Conservation (phyloP, 352 stramenopile species). For the Phytophthora litchii region DNA sequence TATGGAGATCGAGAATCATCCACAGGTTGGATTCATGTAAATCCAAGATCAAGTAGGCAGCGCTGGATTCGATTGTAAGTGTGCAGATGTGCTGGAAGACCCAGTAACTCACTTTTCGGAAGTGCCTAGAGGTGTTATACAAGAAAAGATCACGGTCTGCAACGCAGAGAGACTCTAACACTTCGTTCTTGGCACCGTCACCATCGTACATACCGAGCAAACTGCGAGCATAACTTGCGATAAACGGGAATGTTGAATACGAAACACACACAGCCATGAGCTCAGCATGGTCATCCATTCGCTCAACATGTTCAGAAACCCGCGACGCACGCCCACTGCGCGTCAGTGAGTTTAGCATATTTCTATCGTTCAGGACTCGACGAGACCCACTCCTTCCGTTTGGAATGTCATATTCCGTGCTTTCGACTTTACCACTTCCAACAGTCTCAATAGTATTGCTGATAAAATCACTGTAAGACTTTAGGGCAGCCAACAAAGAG, state of each 20-base stretch:
- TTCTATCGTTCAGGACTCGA: conserved; percentile 33
- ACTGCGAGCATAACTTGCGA: conserved; percentile 82
- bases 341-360: conserved; percentile 76
- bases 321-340: conserved; percentile 61
- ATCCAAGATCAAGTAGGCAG: conserved; percentile 81
- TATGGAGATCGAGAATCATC: conserved; percentile 80
- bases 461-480: conserved; percentile 78
- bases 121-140: conserved; percentile 70
- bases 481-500: conserved; percentile 62
- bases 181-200: conserved; percentile 65
- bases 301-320: conserved; percentile 68
- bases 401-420: conserved; percentile 33
- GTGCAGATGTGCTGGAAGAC: conserved; percentile 86
- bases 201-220: conserved; percentile 75
- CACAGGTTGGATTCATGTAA: conserved; percentile 83
- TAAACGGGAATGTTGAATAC: conserved; percentile 87
- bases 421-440: conserved; percentile 30
- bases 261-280: conserved; percentile 77
- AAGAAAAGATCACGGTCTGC: conserved; percentile 67
- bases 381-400: conserved; percentile 19
- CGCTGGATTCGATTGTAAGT: conserved; percentile 68
- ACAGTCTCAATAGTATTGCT: conserved; percentile 31
- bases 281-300: conserved; percentile 71
- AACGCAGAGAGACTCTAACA: conserved; percentile 56
- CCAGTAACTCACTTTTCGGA: conserved; percentile 82